A percentile compares a stretch with the other conserved stretches of the same genome.
Conservation (phyloP, 805 yeast genomes). For the Blastobotrys mokoenaii region DNA sequence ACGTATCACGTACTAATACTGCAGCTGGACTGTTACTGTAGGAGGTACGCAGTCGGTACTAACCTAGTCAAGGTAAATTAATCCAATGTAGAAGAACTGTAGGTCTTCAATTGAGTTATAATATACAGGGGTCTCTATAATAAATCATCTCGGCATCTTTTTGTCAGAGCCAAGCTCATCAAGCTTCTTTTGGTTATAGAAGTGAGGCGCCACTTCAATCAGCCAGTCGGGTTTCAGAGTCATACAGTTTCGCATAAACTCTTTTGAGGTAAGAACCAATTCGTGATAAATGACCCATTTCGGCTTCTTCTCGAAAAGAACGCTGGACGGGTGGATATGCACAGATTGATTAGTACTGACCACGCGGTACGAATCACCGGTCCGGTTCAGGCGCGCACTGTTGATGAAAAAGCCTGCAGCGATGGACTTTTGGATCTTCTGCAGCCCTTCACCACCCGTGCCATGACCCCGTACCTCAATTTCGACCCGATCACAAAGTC, state of each 20-base stretch:
- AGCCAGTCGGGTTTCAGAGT: constrained; percentile 80
- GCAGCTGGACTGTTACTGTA: too few species aligned
- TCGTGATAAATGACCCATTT: constrained; percentile 80
- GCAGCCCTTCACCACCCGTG: constrained; percentile 50
- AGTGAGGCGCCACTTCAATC: constrained; percentile 40
- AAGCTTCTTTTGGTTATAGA: constrained; percentile 27
- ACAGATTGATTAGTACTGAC: constrained; percentile 62
- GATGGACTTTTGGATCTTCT: constrained; percentile 52
- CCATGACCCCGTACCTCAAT: constrained; percentile 39
- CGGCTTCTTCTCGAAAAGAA: constrained; percentile 53
- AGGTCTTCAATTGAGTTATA: too few species aligned
- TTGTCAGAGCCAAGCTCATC: constrained; percentile 19
- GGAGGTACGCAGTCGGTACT: too few species aligned
- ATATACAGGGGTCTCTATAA: too few species aligned
- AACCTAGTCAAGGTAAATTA: too few species aligned
- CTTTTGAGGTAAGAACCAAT: constrained; percentile 71
- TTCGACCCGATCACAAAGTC: constrained; percentile 45
- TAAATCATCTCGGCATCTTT: constrained; percentile 15
- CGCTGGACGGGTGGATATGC: constrained; percentile 79
- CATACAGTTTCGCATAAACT: constrained; percentile 86
- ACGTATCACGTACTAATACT: too few species aligned
- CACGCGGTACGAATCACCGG: constrained; percentile 64
- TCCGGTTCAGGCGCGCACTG: constrained; percentile 47
- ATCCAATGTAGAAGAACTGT: too few species aligned
- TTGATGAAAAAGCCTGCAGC: constrained; percentile 36